These are phyloP conservation scores for Epichloe typhina DNA, from an alignment of 2,329 filamentous ascomycete genomes.

Conservation along the genomic window DNA sequence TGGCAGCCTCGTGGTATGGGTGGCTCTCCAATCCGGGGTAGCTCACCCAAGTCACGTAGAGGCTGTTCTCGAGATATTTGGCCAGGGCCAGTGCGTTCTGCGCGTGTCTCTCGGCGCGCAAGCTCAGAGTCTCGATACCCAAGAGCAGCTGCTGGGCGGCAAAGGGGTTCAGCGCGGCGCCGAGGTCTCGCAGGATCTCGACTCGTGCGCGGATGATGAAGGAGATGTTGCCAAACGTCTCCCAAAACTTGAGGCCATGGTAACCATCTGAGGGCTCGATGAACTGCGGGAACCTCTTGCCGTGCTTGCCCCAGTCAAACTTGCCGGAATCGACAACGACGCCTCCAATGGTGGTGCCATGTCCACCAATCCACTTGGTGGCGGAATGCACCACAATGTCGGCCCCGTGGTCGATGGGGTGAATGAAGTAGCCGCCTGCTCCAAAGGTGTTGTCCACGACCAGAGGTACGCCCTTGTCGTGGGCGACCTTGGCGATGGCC, in stretches of 20 bases:
- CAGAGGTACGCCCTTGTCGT: constrained; percentile 51
- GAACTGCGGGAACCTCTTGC: constrained; percentile 80
- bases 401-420: constrained; percentile 79
- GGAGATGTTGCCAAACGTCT: constrained; percentile 71
- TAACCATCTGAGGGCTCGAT: constrained; percentile 79
- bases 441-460: constrained; percentile 90
- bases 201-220: constrained; percentile 80
- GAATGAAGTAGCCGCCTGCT: constrained; percentile 76
- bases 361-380: constrained; percentile 94
- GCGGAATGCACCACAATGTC: constrained; percentile 92
- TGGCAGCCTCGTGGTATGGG: constrained; percentile 63
- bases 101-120: constrained; percentile 77
- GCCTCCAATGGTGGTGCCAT: constrained; percentile 83
- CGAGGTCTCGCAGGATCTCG: constrained; percentile 80
- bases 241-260: constrained; percentile 89
- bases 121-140: constrained; percentile 77
- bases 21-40: constrained; percentile 84
- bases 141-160: constrained; percentile 84
- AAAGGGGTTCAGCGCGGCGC: constrained; percentile 74
- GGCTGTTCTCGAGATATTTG: constrained; percentile 68
- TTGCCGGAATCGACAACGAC: constrained; percentile 79
- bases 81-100: constrained; percentile 72
- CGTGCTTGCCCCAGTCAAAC: constrained; percentile 86
- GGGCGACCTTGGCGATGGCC: constrained; percentile 70
- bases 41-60: constrained; percentile 82